phyloP scores from a whole-genome alignment of 202 grass and related monocot species.

The Alloteropsis angusta region DNA sequence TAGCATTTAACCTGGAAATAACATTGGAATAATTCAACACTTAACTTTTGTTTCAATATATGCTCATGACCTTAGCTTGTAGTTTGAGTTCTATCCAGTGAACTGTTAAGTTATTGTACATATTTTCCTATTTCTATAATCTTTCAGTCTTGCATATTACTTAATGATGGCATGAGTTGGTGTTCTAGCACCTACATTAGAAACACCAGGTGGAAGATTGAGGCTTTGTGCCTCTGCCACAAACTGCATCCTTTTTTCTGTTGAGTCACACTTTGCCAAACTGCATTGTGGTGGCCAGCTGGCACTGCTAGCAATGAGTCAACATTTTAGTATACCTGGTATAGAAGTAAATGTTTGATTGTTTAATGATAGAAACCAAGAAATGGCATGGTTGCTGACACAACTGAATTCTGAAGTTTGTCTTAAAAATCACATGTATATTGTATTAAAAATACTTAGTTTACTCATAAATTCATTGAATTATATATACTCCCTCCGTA shows the following conservation, averaged over 20 bases:
- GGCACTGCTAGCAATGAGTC: background rate
- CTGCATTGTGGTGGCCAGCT: background rate
- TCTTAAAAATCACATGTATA: background rate
- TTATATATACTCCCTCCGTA: too few species aligned
- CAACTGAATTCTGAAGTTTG: background rate
- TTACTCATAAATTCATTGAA: background rate
- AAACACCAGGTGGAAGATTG: conserved; percentile 5
- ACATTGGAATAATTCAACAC: background rate
- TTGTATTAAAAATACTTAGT: background rate
- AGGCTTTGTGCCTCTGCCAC: background rate
- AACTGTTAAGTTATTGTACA: background rate
- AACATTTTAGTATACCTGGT: background rate
- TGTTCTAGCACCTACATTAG: conserved; percentile 8
- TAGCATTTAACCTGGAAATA: background rate
- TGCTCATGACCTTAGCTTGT: background rate
- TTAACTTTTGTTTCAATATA: background rate
- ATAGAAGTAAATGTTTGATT: background rate
- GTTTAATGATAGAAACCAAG: conserved; percentile 10
- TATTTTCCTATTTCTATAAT: background rate
- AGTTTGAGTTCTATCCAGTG: background rate
- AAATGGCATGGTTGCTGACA: conserved; percentile 9
- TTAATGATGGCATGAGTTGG: background rate
- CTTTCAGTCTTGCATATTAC: background rate
- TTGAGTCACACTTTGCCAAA: conserved; percentile 8
- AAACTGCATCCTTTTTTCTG: background rate